These are phyloP conservation scores for Claviceps pazoutovae DNA, from an alignment of 2,329 filamentous ascomycete species.

Conservation along the genomic window DNA sequence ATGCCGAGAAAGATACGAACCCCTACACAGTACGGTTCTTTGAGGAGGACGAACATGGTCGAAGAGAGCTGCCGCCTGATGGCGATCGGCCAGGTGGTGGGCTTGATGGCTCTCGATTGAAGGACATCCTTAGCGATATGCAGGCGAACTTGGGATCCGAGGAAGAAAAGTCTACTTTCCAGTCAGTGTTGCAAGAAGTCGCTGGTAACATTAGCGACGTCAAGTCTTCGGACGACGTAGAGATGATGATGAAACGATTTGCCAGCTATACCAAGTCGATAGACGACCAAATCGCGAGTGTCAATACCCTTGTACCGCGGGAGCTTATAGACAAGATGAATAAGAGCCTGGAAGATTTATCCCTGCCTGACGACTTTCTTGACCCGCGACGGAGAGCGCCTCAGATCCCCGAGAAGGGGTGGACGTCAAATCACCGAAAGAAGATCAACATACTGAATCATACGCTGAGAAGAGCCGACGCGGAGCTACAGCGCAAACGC, in stretches of 20 bases:
- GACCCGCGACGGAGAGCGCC: conserved; percentile 14
- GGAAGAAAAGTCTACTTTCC: conserved; percentile 21
- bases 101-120: conserved; percentile 22
- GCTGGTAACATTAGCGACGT: conserved; percentile 17
- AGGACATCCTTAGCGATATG: conserved; percentile 22
- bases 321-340: conserved; percentile 20
- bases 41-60: conserved; percentile 27
- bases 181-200: conserved; percentile 21
- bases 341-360: conserved; percentile 14
- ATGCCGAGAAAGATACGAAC: conserved; percentile 6
- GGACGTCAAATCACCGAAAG: conserved; percentile 23
- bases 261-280: conserved; percentile 22
- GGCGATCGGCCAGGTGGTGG: conserved; percentile 25
- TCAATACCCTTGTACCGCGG: conserved; percentile 16
- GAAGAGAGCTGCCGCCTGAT: conserved; percentile 23
- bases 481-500: conserved; percentile 14
- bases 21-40: conserved; percentile 30
- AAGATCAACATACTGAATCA: conserved; percentile 25
- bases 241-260: conserved; percentile 20
- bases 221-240: conserved; percentile 19
- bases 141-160: conserved; percentile 22
- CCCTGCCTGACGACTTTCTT: conserved; percentile 11
- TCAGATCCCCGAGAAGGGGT: conserved; percentile 23
- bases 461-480: conserved; percentile 15
- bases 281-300: conserved; percentile 20